Base-by-base conservation (phyloP, 1,284 basidiomycete species). In the Cryptococcus deneoformans region DNA sequence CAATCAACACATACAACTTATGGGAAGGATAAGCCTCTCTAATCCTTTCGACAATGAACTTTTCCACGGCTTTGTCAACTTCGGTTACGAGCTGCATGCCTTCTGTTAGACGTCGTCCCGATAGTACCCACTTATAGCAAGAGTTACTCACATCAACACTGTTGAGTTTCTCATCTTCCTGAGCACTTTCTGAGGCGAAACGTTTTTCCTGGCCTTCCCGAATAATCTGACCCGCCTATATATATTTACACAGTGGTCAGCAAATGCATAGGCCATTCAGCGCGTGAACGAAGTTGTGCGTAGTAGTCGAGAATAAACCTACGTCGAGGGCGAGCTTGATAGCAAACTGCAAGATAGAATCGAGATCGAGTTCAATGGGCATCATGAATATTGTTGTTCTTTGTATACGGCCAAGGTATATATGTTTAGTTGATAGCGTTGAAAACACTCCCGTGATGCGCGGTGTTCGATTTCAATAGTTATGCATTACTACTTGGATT, bases 61-160 rank as follows among this genome's bases (percentile, higher is more conserved):
- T 86, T 75, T 98, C 94, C 11, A 96, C 92, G 42, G 83, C 86
- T 60, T 96, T 89, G 77, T 99, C 94, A 69, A 92, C 96, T 79
- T 97, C 90, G 0, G 95, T 98, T n/a, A 98, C 95, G 42, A 97
- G 82, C 74, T 76, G 47, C 51, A 66, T 61, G 14, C 29, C 29
- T 29, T 29, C 29, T 29, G 64, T 66, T n/a, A 11, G 38, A 9
- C 20, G 20, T 50, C 24, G n/a, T 9, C 16, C 35, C 29, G 20
- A 24, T 11, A 12, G 45, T 14, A 7, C 47, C 50, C 43, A 37
- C 36, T n/a, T 24, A 56, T 20, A 2, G 14, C 10, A 47, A 14
- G 36, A n/a, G 45, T n/a, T 14, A 62, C 73, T 55, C 59, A 79
- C 76, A 77, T 94, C 92, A 14, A 92, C 90, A 8, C 89, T 86